These are phyloP conservation scores for Penicillium sp. DNA, from an alignment of 2,329 filamentous ascomycete species.

Conservation along the genomic window DNA sequence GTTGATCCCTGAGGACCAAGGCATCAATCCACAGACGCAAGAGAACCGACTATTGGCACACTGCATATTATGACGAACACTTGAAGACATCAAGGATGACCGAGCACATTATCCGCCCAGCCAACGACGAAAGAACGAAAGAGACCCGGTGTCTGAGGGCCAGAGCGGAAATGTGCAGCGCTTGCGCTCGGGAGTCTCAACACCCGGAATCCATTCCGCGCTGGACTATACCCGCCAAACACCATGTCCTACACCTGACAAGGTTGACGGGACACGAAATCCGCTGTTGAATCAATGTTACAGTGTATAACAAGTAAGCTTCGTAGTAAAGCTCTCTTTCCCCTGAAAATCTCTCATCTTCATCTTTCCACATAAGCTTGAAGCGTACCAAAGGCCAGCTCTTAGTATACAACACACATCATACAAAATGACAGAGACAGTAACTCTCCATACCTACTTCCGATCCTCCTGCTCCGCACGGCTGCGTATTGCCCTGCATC, in stretches of 20 bases:
- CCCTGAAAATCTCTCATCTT: neutral
- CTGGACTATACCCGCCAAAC: neutral
- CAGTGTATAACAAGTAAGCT: neutral
- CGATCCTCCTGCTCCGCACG: conserved; percentile 65
- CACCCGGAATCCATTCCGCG: conserved; percentile 6
- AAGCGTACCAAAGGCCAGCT: neutral
- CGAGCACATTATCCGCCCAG: neutral
- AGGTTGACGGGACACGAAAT: neutral
- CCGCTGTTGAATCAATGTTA: neutral
- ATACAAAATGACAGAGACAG: conserved; percentile 23
- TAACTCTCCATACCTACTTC: conserved; percentile 61
- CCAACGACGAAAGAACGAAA: neutral
- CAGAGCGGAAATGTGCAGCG: conserved; percentile 2
- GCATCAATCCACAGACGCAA: neutral
- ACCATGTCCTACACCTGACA: neutral
- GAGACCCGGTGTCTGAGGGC: neutral
- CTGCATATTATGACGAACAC: neutral
- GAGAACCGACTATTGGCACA: no score
- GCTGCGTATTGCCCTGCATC: conserved; percentile 60
- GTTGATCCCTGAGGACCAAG: neutral
- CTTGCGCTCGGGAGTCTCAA: conserved; percentile 1
- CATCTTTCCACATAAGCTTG: neutral
- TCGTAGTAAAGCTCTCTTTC: neutral
- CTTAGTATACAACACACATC: neutral
- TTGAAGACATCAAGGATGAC: neutral